Percentiles rank a stretch among this genome's conserved stretches.
Evolutionary conservation across 768 basidiomycete genomes (phyloP).

Genomic region (Cubamyces sp.): DNA sequence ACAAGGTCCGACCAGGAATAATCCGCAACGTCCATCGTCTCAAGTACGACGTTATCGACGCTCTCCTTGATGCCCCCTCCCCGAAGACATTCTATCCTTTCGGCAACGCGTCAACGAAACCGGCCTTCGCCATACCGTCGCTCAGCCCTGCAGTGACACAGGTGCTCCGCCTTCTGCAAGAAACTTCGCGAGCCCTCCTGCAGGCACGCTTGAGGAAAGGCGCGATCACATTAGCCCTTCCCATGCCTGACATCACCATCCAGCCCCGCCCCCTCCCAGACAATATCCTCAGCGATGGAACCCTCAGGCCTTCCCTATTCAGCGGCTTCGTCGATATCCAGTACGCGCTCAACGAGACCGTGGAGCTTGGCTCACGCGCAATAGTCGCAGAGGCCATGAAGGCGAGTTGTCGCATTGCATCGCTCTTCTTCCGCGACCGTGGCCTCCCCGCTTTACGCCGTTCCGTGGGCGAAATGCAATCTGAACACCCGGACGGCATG

Average conservation of each 20-base stretch:
- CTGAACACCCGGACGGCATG: slow-evolving; percentile 39
- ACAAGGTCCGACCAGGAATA: slow-evolving; percentile 70
- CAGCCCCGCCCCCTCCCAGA: slow-evolving; percentile 35
- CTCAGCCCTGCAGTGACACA: slow-evolving; percentile 16
- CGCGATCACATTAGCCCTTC: slow-evolving; percentile 30
- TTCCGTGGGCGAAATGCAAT: slow-evolving; percentile 36
- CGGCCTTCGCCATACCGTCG: no score
- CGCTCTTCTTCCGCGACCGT: slow-evolving; percentile 65
- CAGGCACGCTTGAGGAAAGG: slow-evolving; percentile 24
- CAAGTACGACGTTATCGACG: slow-evolving; percentile 73
- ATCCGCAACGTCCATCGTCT: slow-evolving; percentile 67
- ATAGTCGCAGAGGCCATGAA: slow-evolving; percentile 86
- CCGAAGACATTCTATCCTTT: slow-evolving; percentile 46
- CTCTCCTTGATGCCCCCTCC: slow-evolving; percentile 40
- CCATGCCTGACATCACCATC: slow-evolving; percentile 35
- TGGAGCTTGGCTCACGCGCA: slow-evolving; percentile 48
- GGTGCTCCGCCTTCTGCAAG: slow-evolving; percentile 38
- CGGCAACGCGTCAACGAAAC: not conserved
- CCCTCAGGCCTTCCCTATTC: slow-evolving; percentile 13
- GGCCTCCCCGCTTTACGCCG: slow-evolving; percentile 70
- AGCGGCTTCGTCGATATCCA: slow-evolving; percentile 54
- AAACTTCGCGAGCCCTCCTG: slow-evolving; percentile 28
- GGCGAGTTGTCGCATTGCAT: slow-evolving; percentile 74
- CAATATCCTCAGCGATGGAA: not conserved
- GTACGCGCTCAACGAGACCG: slow-evolving; percentile 46